Percentiles rank a stretch among this genome's conserved stretches.
phyloP scores from a whole-genome alignment of 108 stramenopile genomes.

The Schizochytrium sp. region DNA sequence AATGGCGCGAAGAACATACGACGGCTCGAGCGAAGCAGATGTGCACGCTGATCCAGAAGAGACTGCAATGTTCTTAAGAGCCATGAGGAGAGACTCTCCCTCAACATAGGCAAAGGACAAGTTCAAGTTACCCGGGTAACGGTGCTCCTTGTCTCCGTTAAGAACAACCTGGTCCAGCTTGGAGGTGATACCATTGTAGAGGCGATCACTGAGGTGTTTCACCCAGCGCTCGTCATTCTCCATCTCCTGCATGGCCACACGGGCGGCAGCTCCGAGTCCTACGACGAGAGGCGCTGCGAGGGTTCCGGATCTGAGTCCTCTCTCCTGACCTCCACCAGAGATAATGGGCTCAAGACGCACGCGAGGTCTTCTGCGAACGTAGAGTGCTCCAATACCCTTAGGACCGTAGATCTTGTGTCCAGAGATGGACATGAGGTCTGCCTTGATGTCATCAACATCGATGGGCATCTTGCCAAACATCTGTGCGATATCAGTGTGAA shows the following conservation, averaged over 20 bases:
- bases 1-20: conserved; percentile 96
- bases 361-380: conserved; percentile 93
- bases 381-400: conserved; percentile 97
- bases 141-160: conserved; percentile 87
- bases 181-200: conserved; percentile 86
- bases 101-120: conserved; percentile 99
- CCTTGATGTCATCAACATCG: conserved; percentile 90
- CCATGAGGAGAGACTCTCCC: conserved; percentile 96
- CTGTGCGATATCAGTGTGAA: conserved; percentile 98
- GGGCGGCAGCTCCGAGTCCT: conserved; percentile 92
- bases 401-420: conserved; percentile 99
- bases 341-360: conserved; percentile 96
- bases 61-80: conserved; percentile 98
- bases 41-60: conserved; percentile 97
- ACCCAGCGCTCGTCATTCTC: conserved; percentile 85
- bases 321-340: conserved; percentile 97
- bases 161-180: conserved; percentile 86
- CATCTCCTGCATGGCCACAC: conserved; percentile 88
- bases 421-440: conserved; percentile 95
- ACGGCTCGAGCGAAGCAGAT: conserved; percentile 95
- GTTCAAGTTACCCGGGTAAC: conserved; percentile 95
- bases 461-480: conserved; percentile 97
- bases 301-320: conserved; percentile 90
- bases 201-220: conserved; percentile 78
- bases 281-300: conserved; percentile 89